Evolutionary conservation across 352 stramenopile species (phyloP), one percentile per base, ranked within the genome.

Genomic region (Thalassiosira exigua): DNA sequence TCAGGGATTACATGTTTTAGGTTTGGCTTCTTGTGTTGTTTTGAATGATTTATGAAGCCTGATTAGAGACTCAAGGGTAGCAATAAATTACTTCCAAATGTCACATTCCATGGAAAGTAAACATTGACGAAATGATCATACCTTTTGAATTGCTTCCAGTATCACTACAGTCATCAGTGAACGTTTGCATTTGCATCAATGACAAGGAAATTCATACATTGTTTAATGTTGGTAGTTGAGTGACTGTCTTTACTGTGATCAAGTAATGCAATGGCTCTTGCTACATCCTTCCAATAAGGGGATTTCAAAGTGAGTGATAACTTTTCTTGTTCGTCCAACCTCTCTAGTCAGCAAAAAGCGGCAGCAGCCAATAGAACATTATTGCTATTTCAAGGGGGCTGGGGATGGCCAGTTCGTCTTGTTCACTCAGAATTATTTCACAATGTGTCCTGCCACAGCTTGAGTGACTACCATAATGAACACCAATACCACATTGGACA

Each of bases 171-270:
- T 84, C 87, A 4, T 81, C 81, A 22, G 69, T 92, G 11, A 82
- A 52, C 29, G 14, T 91, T 2, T 71, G 58, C 26, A 19, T 91
- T 2, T 71, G 58, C 26, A 79, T 92, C 32, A 91, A 91, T 77
- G 77, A 75, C 39, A 36, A 84, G 0, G 60, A 87, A 36, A 82
- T 92, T 17, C 77, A 80, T 36, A 84, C 87, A 4, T 74, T 92
- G 22, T 83, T 92, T 46, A 84, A 92, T 69, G 91, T 84, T 12
- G 87, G 87, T 59, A 86, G 69, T 1, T 84, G 84, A 4, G 83
- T 92, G 33, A 91, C 87, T 19, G 80, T 91, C 7, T 59, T 92
- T 17, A 91, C n/a, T n/a, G n/a, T n/a, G n/a, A n/a, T n/a, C n/a
- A n/a, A n/a, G n/a, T n/a, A n/a, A n/a, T n/a, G n/a, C n/a, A n/a